phyloP scores from a whole-genome alignment of 106 monocot species.

The Chionographis japonica region DNA sequence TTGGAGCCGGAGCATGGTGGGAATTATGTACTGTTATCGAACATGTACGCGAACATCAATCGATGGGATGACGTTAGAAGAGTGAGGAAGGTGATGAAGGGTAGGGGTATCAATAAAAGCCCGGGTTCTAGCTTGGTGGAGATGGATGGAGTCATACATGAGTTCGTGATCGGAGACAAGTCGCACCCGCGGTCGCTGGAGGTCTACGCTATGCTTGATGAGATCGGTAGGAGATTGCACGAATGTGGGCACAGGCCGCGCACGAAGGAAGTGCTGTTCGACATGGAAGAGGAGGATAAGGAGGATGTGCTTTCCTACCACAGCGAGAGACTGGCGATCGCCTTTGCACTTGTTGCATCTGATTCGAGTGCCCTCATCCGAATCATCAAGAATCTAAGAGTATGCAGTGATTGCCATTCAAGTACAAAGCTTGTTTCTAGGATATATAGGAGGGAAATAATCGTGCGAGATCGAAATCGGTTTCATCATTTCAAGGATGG shows the following conservation, averaged over 20 bases:
- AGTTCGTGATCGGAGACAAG: conserved; percentile 35
- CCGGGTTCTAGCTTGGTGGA: conserved; percentile 54
- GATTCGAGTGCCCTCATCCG: conserved; percentile 6
- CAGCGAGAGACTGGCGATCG: conserved; percentile 19
- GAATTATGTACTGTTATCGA: conserved; percentile 53
- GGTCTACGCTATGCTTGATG: conserved; percentile 31
- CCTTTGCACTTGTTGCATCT: conserved; percentile 7
- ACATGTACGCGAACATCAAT: conserved; percentile 34
- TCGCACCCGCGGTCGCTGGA: conserved; percentile 17
- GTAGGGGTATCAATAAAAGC: conserved; percentile 31
- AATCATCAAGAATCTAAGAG: conserved; percentile 34
- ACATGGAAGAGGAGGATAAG: conserved; percentile 32
- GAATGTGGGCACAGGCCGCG: conserved; percentile 12
- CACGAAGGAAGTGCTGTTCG: conserved; percentile 20
- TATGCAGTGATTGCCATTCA: conserved; percentile 23
- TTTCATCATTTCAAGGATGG: conserved; percentile 29
- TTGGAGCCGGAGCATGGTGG: conserved; percentile 34
- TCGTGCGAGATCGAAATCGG: conserved; percentile 19
- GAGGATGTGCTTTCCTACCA: conserved; percentile 8
- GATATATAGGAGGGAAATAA: conserved; percentile 26
- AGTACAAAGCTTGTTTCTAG: conserved; percentile 20
- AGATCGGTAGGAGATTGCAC: conserved; percentile 22
- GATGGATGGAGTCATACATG: conserved; percentile 32
- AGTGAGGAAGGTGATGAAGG: conserved; percentile 41
- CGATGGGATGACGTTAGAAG: conserved; percentile 41